Percentiles rank a stretch among this genome's conserved stretches.
phyloP scores from a whole-genome alignment of 768 basidiomycete species.

The Lactifluus echinatus region DNA sequence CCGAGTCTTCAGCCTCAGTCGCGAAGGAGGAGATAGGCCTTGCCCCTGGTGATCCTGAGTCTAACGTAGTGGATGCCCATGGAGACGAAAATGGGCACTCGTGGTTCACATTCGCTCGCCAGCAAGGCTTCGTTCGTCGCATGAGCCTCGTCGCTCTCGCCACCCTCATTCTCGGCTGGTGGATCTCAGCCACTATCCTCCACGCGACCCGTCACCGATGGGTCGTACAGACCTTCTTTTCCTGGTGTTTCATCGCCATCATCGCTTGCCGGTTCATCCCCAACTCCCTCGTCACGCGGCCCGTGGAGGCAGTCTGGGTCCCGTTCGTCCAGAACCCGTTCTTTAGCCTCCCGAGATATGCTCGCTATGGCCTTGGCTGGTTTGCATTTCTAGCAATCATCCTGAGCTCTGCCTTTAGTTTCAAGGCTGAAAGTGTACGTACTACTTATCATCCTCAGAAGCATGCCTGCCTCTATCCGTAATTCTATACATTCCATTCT shows the following conservation, averaged over 20 bases:
- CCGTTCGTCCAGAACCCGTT: slow-evolving; percentile 60
- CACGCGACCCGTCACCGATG: slow-evolving; percentile 67
- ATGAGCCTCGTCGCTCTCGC: slow-evolving; percentile 44
- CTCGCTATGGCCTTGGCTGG: slow-evolving; percentile 65
- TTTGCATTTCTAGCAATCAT: slow-evolving; percentile 65
- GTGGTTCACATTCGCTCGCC: slow-evolving; percentile 17
- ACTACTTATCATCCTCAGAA: no score
- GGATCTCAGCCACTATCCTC: slow-evolving; percentile 69
- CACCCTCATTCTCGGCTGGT: slow-evolving; percentile 69
- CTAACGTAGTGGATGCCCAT: slow-evolving; percentile 6
- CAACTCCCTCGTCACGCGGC: slow-evolving; percentile 56
- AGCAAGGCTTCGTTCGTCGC: slow-evolving; percentile 22
- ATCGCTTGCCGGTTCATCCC: slow-evolving; percentile 85
- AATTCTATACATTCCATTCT: no score
- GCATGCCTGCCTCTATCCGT: no score
- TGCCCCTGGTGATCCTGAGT: slow-evolving; percentile 4
- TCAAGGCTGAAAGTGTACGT: slow-evolving; percentile 47
- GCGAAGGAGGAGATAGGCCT: slow-evolving; percentile 23
- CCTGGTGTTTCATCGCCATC: slow-evolving; percentile 73
- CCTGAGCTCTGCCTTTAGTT: slow-evolving; percentile 85
- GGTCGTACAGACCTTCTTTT: slow-evolving; percentile 74
- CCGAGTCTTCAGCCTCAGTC: slow-evolving; percentile 22
- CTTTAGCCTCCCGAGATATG: slow-evolving; percentile 42
- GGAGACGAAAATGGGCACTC: slow-evolving; percentile 18
- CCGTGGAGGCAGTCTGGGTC: slow-evolving; percentile 64